These are phyloP conservation scores for Przewalskia tangutica DNA, from an alignment of 257 asterid genomes.

Conservation along the genomic window DNA sequence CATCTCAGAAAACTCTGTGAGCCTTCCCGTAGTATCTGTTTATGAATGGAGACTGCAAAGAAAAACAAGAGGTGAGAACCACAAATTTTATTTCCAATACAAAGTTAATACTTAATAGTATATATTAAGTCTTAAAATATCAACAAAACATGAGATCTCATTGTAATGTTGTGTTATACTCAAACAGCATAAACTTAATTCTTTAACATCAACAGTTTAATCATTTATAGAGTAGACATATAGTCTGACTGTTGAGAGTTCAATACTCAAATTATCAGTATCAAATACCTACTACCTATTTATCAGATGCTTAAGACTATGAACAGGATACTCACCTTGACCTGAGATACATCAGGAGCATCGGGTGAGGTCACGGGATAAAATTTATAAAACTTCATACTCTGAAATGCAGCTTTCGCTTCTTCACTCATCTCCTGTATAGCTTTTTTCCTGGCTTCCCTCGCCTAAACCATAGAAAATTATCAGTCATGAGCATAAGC, in stretches of 20 bases:
- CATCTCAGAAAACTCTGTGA: conserved; percentile 39
- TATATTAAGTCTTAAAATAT: background rate
- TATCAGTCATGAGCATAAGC: conserved; percentile 6
- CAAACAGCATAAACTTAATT: background rate
- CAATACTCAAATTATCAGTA: background rate
- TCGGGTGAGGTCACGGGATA: conserved; percentile 72
- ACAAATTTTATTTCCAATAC: background rate
- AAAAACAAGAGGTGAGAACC: background rate
- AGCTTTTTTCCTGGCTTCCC: conserved; percentile 73
- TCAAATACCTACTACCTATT: background rate
- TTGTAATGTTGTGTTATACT: background rate
- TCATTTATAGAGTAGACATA: background rate
- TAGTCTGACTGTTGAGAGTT: background rate
- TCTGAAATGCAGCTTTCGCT: conserved; percentile 57
- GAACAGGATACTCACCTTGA: conserved; percentile 46
- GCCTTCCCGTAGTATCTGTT: conserved; percentile 94
- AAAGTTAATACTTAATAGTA: background rate
- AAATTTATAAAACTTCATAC: conserved; percentile 65
- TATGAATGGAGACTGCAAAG: conserved; percentile 64
- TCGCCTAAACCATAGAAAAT: conserved; percentile 41
- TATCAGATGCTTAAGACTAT: background rate
- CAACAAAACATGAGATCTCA: background rate
- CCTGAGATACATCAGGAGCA: conserved; percentile 69
- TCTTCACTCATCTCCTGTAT: conserved; percentile 61
- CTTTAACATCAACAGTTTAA: background rate